Conservation (phyloP, 2,329 filamentous ascomycete genomes). For the Penicillium oxalicum region DNA sequence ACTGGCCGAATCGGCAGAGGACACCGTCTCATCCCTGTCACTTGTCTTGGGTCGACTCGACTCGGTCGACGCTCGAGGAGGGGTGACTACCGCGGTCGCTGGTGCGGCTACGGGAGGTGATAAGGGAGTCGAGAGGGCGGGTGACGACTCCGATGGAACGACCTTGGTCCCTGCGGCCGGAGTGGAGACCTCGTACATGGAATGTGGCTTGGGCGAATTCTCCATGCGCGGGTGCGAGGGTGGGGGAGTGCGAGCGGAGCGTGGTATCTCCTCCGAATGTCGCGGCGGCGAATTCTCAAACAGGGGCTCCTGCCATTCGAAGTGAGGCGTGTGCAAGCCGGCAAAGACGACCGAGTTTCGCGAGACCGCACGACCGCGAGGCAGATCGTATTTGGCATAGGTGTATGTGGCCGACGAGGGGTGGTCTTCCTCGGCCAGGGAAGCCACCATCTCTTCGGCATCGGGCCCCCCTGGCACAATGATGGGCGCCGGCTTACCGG, state of each 20-base stretch:
- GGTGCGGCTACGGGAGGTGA: constrained; percentile 8
- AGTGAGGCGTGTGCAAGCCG: constrained; percentile 51
- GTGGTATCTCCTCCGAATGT: constrained; percentile 19
- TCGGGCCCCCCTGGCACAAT: constrained; percentile 23
- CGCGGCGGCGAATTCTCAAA: constrained; percentile 37
- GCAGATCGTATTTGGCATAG: constrained; percentile 77
- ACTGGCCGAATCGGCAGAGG: constrained; percentile 59
- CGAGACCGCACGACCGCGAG: constrained; percentile 73
- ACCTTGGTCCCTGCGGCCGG: constrained; percentile 7
- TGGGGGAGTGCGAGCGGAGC: constrained; percentile 27
- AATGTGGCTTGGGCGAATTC: constrained; percentile 24
- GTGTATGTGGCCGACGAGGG: constrained; percentile 61
- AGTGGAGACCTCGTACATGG: constrained; percentile 24
- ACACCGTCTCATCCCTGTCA: constrained; percentile 42
- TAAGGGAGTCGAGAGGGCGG: constrained; percentile 9
- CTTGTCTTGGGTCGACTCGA: constrained; percentile 13
- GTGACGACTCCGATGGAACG: constrained; percentile 4
- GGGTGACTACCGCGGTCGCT: constrained; percentile 5
- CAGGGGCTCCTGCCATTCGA: constrained; percentile 58
- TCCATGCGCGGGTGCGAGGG: constrained; percentile 21
- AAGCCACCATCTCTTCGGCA: not conserved
- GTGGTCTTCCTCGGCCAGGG: constrained; percentile 19
- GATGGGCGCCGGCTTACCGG: constrained; percentile 31
- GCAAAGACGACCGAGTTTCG: constrained; percentile 58
- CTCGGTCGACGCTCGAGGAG: constrained; percentile 12